Conservation (phyloP, 2,329 filamentous ascomycete species). For the Verticillium albo-atrum region DNA sequence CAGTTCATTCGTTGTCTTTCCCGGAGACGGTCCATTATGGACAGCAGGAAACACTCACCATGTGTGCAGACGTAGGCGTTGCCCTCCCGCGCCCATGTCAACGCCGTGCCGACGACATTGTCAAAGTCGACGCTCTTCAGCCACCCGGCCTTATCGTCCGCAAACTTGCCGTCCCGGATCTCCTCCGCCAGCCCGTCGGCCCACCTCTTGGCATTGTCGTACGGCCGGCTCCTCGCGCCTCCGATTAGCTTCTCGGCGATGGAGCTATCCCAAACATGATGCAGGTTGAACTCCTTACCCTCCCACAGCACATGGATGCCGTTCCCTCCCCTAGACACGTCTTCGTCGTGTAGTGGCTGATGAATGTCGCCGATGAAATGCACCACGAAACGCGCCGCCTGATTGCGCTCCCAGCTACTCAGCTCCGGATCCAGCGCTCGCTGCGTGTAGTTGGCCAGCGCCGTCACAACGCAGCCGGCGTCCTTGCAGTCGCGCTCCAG, state of each 20-base stretch:
- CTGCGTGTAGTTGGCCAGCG: conserved; percentile 56
- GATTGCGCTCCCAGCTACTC: conserved; percentile 39
- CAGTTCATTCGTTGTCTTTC: no score
- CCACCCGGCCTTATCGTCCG: conserved; percentile 47
- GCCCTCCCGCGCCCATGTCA: conserved; percentile 60
- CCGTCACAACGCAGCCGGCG: conserved; percentile 57
- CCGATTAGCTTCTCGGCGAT: conserved; percentile 64
- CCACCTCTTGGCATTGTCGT: conserved; percentile 48
- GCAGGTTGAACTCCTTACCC: conserved; percentile 56
- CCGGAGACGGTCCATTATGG: not conserved
- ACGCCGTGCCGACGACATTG: conserved; percentile 49
- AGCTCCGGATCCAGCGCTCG: conserved; percentile 45
- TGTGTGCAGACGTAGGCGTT: conserved; percentile 60
- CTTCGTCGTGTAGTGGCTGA: conserved; percentile 63
- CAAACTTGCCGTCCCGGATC: conserved; percentile 54
- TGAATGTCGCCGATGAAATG: conserved; percentile 70
- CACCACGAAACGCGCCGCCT: conserved; percentile 62
- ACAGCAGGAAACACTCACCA: conserved; percentile 35
- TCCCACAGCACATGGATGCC: conserved; percentile 61
- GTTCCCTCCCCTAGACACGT: conserved; percentile 63
- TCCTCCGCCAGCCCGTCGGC: conserved; percentile 49
- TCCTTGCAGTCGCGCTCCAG: conserved; percentile 58
- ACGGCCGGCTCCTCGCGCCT: conserved; percentile 44
- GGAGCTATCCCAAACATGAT: conserved; percentile 69
- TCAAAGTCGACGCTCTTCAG: conserved; percentile 50